Conservation (phyloP, 345 rosid genomes). For the Acer saccharum region DNA sequence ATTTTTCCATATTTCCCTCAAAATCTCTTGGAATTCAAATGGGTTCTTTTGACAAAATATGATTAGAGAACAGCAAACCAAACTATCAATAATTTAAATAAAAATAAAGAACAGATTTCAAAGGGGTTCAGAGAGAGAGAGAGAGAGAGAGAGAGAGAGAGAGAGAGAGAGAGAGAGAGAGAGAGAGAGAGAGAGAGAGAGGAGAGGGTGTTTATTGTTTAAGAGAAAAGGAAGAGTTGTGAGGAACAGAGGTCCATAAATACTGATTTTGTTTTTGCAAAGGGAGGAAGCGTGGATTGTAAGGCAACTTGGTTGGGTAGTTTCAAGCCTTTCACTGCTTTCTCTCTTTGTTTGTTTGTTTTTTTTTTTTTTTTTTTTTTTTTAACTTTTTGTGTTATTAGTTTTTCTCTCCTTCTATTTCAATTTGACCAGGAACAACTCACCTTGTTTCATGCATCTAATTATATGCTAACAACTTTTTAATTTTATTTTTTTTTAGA, state of each 20-base stretch:
- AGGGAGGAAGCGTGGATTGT: constrained; percentile 38
- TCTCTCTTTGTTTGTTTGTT: no score
- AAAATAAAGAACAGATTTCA: background rate
- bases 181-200: no score
- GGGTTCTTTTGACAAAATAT: background rate
- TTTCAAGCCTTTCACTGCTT: constrained; percentile 24
- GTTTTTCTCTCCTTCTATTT: background rate
- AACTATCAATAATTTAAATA: no score
- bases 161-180: background rate
- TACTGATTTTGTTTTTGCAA: constrained; percentile 30
- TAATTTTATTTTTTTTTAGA: background rate
- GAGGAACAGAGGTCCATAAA: constrained; percentile 32
- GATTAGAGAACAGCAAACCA: no score
- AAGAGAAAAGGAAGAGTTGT: constrained; percentile 18
- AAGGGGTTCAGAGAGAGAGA: background rate
- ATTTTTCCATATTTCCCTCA: constrained; percentile 36
- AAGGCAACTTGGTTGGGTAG: constrained; percentile 42
- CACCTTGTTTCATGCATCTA: background rate
- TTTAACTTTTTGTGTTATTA: constrained; percentile 5
- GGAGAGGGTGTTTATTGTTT: background rate
- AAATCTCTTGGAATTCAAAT: background rate
- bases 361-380: no score
- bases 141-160: background rate
- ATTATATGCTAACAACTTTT: background rate
- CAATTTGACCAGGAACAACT: constrained; percentile 31